phyloP scores from a whole-genome alignment of 176 grass and related monocot species.

The Alloteropsis semialata region DNA sequence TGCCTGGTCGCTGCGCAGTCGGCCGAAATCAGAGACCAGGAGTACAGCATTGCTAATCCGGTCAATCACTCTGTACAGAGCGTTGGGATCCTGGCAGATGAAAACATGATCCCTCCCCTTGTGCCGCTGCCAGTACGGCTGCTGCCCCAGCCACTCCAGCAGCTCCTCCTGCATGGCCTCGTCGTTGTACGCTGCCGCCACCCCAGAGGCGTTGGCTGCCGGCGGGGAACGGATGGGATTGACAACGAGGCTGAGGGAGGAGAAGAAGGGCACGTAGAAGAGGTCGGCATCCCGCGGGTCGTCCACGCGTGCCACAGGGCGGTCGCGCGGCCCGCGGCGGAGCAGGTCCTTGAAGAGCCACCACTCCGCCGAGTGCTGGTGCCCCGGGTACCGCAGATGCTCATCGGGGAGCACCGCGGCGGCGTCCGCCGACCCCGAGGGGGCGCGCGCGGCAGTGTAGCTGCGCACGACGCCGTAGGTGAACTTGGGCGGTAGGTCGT shows the following conservation, averaged over 20 bases:
- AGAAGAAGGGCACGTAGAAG: conserved; percentile 98
- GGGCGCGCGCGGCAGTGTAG: conserved; percentile 50
- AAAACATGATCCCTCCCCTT: conserved; percentile 83
- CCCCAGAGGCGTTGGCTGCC: conserved; percentile 18
- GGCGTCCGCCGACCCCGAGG: conserved; percentile 12
- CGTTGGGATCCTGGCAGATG: conserved; percentile 95
- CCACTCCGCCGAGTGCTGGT: conserved; percentile 94
- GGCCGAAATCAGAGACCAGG: conserved; percentile 91
- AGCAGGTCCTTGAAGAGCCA: conserved; percentile 73
- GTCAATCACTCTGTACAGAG: conserved; percentile 64
- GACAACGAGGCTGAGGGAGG: conserved; percentile 89
- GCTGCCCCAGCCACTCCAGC: conserved; percentile 67
- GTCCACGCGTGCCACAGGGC: conserved; percentile 50
- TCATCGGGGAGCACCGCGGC: conserved; percentile 25
- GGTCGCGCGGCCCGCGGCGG: conserved; percentile 27
- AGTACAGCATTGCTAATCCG: conserved; percentile 72
- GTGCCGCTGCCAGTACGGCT: conserved; percentile 69
- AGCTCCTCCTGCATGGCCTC: conserved; percentile 84
- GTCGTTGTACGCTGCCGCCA: conserved; percentile 50
- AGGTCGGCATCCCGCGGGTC: conserved; percentile 71
- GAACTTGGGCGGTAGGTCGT: conserved; percentile 67
- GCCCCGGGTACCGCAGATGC: conserved; percentile 65
- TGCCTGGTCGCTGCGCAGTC: conserved; percentile 65
- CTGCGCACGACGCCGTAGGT: conserved; percentile 78
- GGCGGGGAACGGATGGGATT: conserved; percentile 60